phyloP scores from a whole-genome alignment of 495 filamentous ascomycete species.

The Aspergillus steynii region DNA sequence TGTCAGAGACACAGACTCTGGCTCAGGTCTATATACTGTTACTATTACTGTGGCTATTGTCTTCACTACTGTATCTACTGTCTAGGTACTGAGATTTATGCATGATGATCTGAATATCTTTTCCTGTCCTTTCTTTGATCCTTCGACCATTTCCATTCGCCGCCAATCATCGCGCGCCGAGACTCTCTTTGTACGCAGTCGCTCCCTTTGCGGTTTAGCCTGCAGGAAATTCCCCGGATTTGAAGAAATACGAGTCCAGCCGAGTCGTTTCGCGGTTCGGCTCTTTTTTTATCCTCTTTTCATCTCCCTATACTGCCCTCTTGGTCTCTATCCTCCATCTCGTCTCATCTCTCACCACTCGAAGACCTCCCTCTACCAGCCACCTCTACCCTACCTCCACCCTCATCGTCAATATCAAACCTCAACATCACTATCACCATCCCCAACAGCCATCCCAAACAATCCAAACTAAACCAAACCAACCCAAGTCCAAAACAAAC shows the following conservation, averaged over 20 bases:
- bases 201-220: background rate
- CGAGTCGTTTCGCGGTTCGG: background rate
- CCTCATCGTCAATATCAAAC: too few species aligned
- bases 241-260: background rate
- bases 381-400: too few species aligned
- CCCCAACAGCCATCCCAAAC: too few species aligned
- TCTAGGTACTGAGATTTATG: constrained; percentile 5
- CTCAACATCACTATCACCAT: too few species aligned
- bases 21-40: background rate
- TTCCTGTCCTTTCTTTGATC: background rate
- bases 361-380: too few species aligned
- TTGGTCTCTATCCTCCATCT: background rate
- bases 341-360: background rate
- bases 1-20: background rate
- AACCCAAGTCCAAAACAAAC: too few species aligned
- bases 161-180: background rate
- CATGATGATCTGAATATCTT: constrained; percentile 9
- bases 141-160: background rate
- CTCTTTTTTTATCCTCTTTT: background rate
- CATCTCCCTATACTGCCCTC: background rate
- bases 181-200: background rate
- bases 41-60: background rate
- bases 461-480: too few species aligned
- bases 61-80: constrained; percentile 12
- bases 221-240: background rate